phyloP scores from a whole-genome alignment of 495 filamentous ascomycete genomes.

The Xylaria sp. region DNA sequence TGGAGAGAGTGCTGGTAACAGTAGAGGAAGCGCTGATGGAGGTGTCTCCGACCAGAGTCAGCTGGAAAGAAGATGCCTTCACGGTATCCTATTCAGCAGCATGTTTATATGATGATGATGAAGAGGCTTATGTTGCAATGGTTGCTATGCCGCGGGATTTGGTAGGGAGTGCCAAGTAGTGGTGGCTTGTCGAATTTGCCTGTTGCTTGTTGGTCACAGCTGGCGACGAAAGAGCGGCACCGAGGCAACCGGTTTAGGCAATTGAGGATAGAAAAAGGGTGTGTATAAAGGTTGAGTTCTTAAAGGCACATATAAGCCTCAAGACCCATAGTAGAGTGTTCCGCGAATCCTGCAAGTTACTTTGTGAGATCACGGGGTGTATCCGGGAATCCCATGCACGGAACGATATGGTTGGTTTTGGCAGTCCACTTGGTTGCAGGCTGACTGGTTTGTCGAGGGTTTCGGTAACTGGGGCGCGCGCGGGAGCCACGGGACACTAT shows the following conservation, averaged over 20 bases:
- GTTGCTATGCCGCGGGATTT: constrained; percentile 3
- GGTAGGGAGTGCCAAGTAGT: constrained; percentile 12
- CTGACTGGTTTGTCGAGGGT: constrained; percentile 25
- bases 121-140: constrained; percentile 15
- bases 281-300: constrained; percentile 13
- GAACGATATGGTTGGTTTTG: constrained; percentile 26
- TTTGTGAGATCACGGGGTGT: constrained; percentile 23
- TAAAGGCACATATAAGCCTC: constrained; percentile 20
- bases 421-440: constrained; percentile 26
- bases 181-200: constrained; percentile 20
- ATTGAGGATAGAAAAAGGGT: constrained; percentile 14
- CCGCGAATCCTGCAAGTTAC: constrained; percentile 24
- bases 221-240: constrained; percentile 16
- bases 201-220: not conserved
- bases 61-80: constrained; percentile 42
- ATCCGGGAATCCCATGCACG: constrained; percentile 23
- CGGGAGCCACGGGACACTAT: constrained; percentile 28
- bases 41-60: constrained; percentile 42
- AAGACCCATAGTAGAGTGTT: constrained; percentile 28
- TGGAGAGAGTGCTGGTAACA: constrained; percentile 27
- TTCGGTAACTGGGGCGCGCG: constrained; percentile 21
- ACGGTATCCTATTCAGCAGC: constrained; percentile 44
- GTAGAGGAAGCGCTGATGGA: constrained; percentile 23
- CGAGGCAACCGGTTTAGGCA: constrained; percentile 10
- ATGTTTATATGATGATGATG: constrained; percentile 35